These are phyloP conservation scores for Pascua sp. DNA, from an alignment of 1,284 basidiomycete species.

Conservation along the genomic window DNA sequence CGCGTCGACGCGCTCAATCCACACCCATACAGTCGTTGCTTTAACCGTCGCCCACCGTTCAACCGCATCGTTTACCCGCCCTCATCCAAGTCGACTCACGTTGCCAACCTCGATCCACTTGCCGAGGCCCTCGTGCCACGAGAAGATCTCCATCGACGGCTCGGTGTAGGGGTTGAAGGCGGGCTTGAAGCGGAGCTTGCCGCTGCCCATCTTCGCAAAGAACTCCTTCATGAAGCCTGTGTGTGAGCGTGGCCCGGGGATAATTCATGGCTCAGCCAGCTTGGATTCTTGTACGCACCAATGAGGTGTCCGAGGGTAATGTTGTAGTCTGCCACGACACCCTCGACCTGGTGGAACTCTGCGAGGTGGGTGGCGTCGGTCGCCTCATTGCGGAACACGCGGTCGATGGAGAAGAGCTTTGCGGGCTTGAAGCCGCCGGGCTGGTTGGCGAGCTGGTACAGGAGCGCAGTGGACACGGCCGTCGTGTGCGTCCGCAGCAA, in stretches of 20 bases:
- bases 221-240: conserved; percentile 96
- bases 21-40: too few species aligned
- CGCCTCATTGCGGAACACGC: conserved; percentile 98
- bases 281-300: conserved; percentile 65
- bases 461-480: conserved; percentile 89
- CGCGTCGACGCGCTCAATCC: too few species aligned
- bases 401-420: conserved; percentile 96
- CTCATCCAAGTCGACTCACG: conserved; percentile 25
- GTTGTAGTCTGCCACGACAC: conserved; percentile 91
- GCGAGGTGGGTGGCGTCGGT: conserved; percentile 99
- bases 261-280: neutral
- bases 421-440: conserved; percentile 84
- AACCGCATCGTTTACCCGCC: too few species aligned
- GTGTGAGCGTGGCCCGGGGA: neutral
- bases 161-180: conserved; percentile 77
- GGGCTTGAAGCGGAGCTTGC: conserved; percentile 92
- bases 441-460: conserved; percentile 81
- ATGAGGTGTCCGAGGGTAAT: conserved; percentile 96
- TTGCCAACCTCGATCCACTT: conserved; percentile 89
- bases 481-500: conserved; percentile 97
- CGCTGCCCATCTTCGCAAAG: conserved; percentile 96
- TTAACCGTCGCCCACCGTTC: too few species aligned
- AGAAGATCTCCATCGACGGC: conserved; percentile 99
- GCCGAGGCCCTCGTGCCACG: conserved; percentile 89
- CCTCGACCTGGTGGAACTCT: conserved; percentile 99